Conservation (phyloP, 148 eudicot genomes). For the Fallopia convolvulus region DNA sequence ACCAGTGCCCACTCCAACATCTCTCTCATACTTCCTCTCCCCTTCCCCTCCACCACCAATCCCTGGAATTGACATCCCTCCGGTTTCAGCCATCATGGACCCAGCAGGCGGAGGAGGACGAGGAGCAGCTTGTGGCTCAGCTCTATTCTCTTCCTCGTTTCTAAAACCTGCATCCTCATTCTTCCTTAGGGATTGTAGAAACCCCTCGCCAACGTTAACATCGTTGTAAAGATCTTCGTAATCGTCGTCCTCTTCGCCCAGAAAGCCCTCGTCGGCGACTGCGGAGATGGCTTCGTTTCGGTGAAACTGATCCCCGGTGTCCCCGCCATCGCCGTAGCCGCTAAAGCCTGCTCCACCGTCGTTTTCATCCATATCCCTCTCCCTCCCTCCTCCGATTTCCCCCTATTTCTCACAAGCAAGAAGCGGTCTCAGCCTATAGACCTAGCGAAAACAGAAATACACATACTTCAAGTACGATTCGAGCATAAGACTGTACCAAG, state of each 20-base stretch:
- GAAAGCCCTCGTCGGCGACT: slow-evolving; percentile 61
- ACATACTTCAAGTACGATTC: neutral
- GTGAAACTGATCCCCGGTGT: slow-evolving; percentile 42
- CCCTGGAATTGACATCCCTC: slow-evolving; percentile 20
- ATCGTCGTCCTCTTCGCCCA: slow-evolving; percentile 78
- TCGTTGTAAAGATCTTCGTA: slow-evolving; percentile 85
- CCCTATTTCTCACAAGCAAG: neutral
- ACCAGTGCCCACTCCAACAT: slow-evolving; percentile 15
- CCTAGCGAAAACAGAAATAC: neutral
- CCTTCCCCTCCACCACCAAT: slow-evolving; percentile 26
- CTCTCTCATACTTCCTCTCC: slow-evolving; percentile 30
- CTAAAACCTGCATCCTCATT: slow-evolving; percentile 41
- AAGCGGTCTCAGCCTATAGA: neutral
- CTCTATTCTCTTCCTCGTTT: slow-evolving; percentile 28
- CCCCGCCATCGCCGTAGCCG: slow-evolving; percentile 26
- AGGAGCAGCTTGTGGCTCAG: slow-evolving; percentile 20
- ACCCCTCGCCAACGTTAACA: slow-evolving; percentile 81
- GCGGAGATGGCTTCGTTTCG: slow-evolving; percentile 78
- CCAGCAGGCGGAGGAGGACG: slow-evolving; percentile 14
- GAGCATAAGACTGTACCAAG: neutral
- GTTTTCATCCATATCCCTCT: slow-evolving; percentile 42
- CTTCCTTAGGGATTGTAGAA: slow-evolving; percentile 48
- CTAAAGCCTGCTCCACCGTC: slow-evolving; percentile 37
- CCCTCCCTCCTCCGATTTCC: slow-evolving; percentile 1
- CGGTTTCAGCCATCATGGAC: slow-evolving; percentile 17